A percentile compares a stretch with the other conserved stretches of the same genome.
Conservation (phyloP, 129 eudicot genomes). For the Tagetes patula region DNA sequence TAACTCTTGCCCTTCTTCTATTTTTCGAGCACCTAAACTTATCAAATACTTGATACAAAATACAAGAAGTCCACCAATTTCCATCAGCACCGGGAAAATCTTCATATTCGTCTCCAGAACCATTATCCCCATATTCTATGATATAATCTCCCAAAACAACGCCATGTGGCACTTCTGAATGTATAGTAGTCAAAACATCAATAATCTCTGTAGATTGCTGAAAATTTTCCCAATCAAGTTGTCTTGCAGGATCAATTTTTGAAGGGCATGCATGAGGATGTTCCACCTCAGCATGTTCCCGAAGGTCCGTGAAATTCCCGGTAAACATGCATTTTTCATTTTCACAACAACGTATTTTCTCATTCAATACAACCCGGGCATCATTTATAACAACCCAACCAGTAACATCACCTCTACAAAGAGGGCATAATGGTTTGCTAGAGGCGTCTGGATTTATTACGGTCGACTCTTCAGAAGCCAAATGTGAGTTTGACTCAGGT, state of each 20-base stretch:
- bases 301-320: conserved; percentile 68
- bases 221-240: conserved; percentile 93
- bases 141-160: conserved; percentile 95
- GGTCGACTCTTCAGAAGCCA: conserved; percentile 35
- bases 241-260: conserved; percentile 83
- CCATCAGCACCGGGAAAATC: conserved; percentile 83
- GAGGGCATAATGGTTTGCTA: conserved; percentile 68
- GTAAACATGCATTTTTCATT: conserved; percentile 62
- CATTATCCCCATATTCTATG: conserved; percentile 85
- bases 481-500: conserved; percentile 39
- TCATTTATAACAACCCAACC: conserved; percentile 75
- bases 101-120: conserved; percentile 81
- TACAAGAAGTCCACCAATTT: conserved; percentile 98
- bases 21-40: conserved; percentile 76
- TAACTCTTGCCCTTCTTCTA: conserved; percentile 74
- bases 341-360: conserved; percentile 76
- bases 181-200: conserved; percentile 89
- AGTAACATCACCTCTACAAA: conserved; percentile 89
- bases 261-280: conserved; percentile 91
- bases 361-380: conserved; percentile 60
- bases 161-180: conserved; percentile 93
- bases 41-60: conserved; percentile 81
- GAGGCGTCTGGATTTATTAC: conserved; percentile 27
- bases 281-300: conserved; percentile 66
- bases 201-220: conserved; percentile 89